These are phyloP conservation scores for Centaurea solstitialis DNA, from an alignment of 129 eudicot genomes.

Conservation along the genomic window DNA sequence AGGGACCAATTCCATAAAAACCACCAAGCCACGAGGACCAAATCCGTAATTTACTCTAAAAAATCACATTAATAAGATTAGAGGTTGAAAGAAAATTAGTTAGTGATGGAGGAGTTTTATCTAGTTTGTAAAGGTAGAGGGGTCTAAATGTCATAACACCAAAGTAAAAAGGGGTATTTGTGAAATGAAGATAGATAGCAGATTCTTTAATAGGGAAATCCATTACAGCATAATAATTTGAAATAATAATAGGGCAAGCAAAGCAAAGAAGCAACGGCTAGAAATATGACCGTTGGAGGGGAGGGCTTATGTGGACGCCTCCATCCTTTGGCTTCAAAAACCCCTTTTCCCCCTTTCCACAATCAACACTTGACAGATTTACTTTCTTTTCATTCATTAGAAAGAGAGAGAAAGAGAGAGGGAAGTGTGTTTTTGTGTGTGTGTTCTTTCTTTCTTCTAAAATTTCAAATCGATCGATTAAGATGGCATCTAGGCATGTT, in stretches of 20 bases:
- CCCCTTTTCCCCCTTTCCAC: background rate
- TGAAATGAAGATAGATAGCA: background rate
- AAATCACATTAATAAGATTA: too few relatives aligned
- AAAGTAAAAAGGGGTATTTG: background rate
- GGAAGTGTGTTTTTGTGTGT: background rate
- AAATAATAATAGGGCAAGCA: conserved; percentile 20
- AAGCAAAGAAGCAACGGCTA: too few relatives aligned
- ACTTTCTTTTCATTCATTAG: too few relatives aligned
- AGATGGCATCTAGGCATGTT: conserved; percentile 63
- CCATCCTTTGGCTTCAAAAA: conserved; percentile 25
- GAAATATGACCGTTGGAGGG: conserved; percentile 32
- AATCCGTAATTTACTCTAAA: too few relatives aligned
- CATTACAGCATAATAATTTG: background rate
- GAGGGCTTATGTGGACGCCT: background rate
- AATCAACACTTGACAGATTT: conserved; percentile 8
- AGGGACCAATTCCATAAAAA: too few relatives aligned
- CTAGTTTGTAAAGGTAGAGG: background rate
- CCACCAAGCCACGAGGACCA: too few relatives aligned
- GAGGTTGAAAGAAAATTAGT: too few relatives aligned
- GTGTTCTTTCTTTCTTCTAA: background rate
- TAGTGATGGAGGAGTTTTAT: background rate
- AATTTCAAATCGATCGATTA: conserved; percentile 12
- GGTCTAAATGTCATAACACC: too few relatives aligned
- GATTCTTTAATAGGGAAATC: background rate
- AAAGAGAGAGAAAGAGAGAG: conserved; percentile 3